A percentile compares a stretch with the other conserved stretches of the same genome.
Conservation (phyloP, 2,329 filamentous ascomycete genomes). For the Ceratocystis diversiconidia region DNA sequence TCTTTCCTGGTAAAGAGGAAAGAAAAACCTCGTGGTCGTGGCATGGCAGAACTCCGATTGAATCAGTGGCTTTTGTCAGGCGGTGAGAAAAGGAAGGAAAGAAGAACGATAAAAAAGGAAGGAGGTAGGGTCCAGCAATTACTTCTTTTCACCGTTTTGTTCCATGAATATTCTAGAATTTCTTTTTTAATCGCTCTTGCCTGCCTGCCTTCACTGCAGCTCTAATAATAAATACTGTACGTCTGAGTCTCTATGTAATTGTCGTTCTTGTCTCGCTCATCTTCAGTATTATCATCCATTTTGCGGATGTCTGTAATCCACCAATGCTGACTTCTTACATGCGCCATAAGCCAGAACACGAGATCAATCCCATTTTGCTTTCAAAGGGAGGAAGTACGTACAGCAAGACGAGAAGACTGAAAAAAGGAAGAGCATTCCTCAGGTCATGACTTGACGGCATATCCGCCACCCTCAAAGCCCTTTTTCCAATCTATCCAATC, state of each 20-base stretch:
- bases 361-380: not conserved
- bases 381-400: not conserved
- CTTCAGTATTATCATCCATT: not conserved
- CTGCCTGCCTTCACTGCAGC: not conserved
- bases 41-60: not conserved
- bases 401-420: not conserved
- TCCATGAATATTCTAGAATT: conserved; percentile 3
- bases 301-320: not conserved
- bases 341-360: not conserved
- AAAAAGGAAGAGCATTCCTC: not conserved
- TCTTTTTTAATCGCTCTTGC: conserved; percentile 3
- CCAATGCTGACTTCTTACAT: not conserved
- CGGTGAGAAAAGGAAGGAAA: not conserved
- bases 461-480: not conserved
- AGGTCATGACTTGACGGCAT: conserved; percentile 3
- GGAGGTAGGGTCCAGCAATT: too few relatives aligned
- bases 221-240: too few relatives aligned
- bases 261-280: not conserved
- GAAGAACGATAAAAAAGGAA: not conserved
- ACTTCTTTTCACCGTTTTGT: not conserved
- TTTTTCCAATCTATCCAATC: not conserved
- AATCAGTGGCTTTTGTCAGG: not conserved
- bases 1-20: not conserved
- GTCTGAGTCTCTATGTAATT: too few relatives aligned
- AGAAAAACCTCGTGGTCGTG: not conserved